A percentile compares a stretch with the other conserved stretches of the same genome.
Conservation (phyloP, 2,329 filamentous ascomycete genomes). For the Purpureocillium lavendulum region DNA sequence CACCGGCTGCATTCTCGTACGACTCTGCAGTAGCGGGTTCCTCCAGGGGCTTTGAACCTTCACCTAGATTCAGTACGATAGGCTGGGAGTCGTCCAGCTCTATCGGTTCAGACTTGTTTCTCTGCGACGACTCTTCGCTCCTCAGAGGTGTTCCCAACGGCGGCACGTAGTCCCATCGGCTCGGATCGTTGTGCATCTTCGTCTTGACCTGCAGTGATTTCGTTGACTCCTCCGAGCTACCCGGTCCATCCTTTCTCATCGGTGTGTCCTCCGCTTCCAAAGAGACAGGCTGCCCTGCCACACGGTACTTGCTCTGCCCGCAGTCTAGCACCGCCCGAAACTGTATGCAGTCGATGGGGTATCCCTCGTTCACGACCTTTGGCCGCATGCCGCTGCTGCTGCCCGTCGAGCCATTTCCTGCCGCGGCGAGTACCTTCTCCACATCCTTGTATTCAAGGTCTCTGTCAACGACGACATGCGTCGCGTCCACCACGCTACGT, state of each 20-base stretch:
- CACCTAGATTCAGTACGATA: constrained; percentile 14
- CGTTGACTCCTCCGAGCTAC: constrained; percentile 13
- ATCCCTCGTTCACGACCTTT: constrained; percentile 58
- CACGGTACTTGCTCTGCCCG: constrained; percentile 48
- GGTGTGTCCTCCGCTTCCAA: constrained; percentile 1
- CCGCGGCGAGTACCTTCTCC: constrained; percentile 27
- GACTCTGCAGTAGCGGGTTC: no score
- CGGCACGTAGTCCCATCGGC: constrained; percentile 28
- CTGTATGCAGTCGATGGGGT: constrained; percentile 59
- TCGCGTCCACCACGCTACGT: constrained; percentile 50
- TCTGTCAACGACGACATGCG: constrained; percentile 74
- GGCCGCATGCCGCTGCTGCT: constrained; percentile 18
- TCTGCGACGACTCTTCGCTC: constrained; percentile 22
- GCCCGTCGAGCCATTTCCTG: constrained; percentile 8
- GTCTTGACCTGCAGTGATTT: constrained; percentile 42
- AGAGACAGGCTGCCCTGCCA: constrained; percentile 37
- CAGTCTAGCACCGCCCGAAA: constrained; percentile 51
- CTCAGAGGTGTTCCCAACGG: constrained; percentile 27
- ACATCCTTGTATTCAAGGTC: constrained; percentile 56
- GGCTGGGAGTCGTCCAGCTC: constrained; percentile 15
- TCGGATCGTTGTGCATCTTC: constrained; percentile 22
- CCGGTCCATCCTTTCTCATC: not conserved
- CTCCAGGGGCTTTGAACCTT: constrained; percentile 4
- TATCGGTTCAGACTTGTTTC: constrained; percentile 11
- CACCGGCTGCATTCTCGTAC: no score